Percentiles rank a stretch among this genome's conserved stretches.
Conservation (phyloP, 148 eudicot species). For the Cornus kousa region DNA sequence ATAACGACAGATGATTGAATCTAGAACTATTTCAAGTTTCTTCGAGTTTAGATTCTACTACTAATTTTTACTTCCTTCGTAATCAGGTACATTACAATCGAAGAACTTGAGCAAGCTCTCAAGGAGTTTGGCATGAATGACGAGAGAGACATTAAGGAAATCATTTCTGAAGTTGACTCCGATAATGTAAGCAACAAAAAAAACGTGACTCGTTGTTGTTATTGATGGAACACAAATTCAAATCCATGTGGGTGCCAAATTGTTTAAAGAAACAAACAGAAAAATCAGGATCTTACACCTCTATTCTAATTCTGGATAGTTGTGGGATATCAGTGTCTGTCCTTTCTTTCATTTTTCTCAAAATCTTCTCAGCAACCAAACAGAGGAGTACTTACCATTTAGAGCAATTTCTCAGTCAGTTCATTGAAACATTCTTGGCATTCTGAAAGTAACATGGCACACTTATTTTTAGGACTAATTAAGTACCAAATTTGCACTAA, state of each 20-base stretch:
- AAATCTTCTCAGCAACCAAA: too few species aligned
- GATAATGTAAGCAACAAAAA: constrained; percentile 61
- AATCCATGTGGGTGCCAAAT: background rate
- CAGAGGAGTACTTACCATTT: too few species aligned
- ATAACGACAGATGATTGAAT: background rate
- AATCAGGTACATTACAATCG: constrained; percentile 73
- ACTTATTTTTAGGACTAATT: too few species aligned
- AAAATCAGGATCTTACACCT: background rate
- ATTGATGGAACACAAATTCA: too few species aligned
- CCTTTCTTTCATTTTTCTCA: too few species aligned
- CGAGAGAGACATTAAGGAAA: constrained; percentile 79
- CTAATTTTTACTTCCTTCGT: background rate
- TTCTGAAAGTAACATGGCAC: too few species aligned
- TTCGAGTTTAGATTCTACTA: background rate
- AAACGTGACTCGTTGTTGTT: too few species aligned
- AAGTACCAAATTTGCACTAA: background rate
- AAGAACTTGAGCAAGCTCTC: constrained; percentile 93
- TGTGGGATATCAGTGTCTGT: too few species aligned
- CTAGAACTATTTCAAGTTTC: background rate
- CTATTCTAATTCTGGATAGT: background rate
- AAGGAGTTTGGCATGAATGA: constrained; percentile 76
- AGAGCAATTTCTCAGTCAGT: too few species aligned
- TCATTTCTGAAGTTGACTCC: constrained; percentile 78
- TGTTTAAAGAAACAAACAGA: background rate
- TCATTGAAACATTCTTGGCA: too few species aligned